Conservation (phyloP, 164 flowering plant species). For the Tinospora cordifolia region DNA sequence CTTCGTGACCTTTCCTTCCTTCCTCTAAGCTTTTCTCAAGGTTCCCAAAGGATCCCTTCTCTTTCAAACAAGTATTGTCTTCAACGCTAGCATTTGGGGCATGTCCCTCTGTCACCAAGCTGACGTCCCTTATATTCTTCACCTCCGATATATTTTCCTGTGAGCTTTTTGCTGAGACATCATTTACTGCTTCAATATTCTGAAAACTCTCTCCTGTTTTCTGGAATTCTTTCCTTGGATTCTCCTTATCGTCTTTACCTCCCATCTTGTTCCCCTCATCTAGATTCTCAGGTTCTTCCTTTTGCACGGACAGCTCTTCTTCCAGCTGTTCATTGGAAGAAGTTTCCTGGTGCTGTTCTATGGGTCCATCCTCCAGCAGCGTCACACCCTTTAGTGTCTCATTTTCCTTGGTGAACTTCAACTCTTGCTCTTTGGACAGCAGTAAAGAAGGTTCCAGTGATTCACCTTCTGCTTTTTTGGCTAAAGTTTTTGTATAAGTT, state of each 20-base stretch:
- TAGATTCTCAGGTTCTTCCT: conserved; percentile 1
- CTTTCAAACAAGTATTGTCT: not conserved
- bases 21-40: conserved; percentile 14
- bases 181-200: not conserved
- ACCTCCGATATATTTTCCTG: conserved; percentile 5
- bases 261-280: not conserved
- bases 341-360: conserved; percentile 1
- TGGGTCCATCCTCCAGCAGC: not conserved
- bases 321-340: not conserved
- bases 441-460: not conserved
- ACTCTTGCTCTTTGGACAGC: conserved; percentile 6
- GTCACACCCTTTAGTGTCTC: not conserved
- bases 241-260: not conserved
- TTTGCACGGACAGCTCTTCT: conserved; percentile 3
- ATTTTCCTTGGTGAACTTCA: not conserved
- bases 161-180: conserved; percentile 5
- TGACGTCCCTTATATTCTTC: not conserved
- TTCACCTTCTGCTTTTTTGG: conserved; percentile 7
- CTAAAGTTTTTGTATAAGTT: not conserved
- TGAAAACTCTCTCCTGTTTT: not conserved
- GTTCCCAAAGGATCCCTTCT: conserved; percentile 2
- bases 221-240: not conserved
- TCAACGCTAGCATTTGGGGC: conserved; percentile 9
- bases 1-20: conserved; percentile 7
- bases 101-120: conserved; percentile 7